phyloP scores from a whole-genome alignment of 192 early-diverging fungal species.

The Phycomyces blakesleeanus region DNA sequence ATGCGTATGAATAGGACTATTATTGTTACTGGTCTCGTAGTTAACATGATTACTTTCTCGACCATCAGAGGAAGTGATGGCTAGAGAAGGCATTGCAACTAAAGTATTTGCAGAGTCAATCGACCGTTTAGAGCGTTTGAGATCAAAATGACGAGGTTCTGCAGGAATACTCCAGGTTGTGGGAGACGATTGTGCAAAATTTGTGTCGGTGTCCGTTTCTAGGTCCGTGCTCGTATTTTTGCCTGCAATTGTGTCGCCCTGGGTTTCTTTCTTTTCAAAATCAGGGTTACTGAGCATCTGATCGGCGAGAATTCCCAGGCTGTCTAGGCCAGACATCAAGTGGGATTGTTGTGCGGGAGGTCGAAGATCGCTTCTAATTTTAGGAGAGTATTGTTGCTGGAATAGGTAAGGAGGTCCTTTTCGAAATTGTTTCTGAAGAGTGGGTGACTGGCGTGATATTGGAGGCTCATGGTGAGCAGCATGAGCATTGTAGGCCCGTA shows the following conservation, averaged over 20 bases:
- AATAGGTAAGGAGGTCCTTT: conserved; percentile 24
- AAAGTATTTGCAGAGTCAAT: conserved; percentile 37
- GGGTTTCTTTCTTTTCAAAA: conserved; percentile 1
- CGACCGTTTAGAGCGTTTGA: conserved; percentile 32
- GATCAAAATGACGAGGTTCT: conserved; percentile 7
- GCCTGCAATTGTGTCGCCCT: too few species aligned
- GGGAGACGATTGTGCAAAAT: background rate
- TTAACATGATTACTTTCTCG: background rate
- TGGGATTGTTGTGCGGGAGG: conserved; percentile 11
- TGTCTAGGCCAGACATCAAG: conserved; percentile 32
- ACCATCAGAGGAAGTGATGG: background rate
- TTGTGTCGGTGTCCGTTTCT: too few species aligned
- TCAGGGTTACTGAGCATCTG: conserved; percentile 39
- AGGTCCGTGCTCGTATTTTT: too few species aligned
- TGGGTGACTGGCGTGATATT: background rate
- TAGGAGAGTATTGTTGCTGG: conserved; percentile 34
- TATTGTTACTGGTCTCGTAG: too few species aligned
- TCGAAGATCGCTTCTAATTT: conserved; percentile 15
- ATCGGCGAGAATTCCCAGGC: conserved; percentile 34
- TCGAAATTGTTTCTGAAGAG: conserved; percentile 10
- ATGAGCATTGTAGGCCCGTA: background rate
- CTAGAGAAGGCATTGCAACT: conserved; percentile 21
- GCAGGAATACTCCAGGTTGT: background rate
- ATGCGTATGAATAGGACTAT: too few species aligned
- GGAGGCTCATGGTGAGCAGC: background rate